Base-by-base conservation (phyloP, 331 rosid genomes). In the Stylosanthes scabra region DNA sequence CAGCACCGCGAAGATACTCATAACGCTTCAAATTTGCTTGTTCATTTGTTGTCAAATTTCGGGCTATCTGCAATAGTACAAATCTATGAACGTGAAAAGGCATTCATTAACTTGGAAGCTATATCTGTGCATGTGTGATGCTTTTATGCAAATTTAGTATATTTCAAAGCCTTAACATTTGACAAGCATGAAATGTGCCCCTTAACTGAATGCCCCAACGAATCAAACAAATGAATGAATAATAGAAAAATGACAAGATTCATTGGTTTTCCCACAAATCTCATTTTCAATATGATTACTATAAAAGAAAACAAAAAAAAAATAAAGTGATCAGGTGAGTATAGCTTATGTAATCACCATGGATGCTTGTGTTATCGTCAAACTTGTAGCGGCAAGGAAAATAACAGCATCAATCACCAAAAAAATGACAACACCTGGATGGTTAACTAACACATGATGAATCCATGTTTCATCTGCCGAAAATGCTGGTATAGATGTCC, bases 1-100 rank as follows among this genome's bases (percentile, higher is more conserved):
- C 93, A 40, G 92, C 88, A 67, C 96, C 91, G 2, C 82, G 91
- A 52, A 91, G 97, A 83, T 91, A 91, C 7, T 85, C 89, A 31
- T 93, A 91, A 2, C 96, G 96, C 68, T 76, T 3, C 6, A 89
- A 87, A 68, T 93, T 93, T 45, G 92, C 93, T 45, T 81, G 13
- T 73, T 84, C 87, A 29, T 84, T 84, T 63, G 87, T 84, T 15
- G 87, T 84, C 65, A 84, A 42, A 73, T 84, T 84, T 58, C 75
- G 82, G 73, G 87, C 82, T 63, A 84, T 77, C 87, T 84, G 83
- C 80, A 80, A 61, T 9, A 80, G 37, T 34, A 34, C 6, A 34
- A 55, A 66, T 44, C 69, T 25, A 66, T 31, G 61, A 59, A 60
- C 49, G 73, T 46, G 66, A 83, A 8, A 57, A 57, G 39, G 4